Evolutionary conservation across 106 monocot genomes (phyloP).

Genomic region (Acorus gramineus): DNA sequence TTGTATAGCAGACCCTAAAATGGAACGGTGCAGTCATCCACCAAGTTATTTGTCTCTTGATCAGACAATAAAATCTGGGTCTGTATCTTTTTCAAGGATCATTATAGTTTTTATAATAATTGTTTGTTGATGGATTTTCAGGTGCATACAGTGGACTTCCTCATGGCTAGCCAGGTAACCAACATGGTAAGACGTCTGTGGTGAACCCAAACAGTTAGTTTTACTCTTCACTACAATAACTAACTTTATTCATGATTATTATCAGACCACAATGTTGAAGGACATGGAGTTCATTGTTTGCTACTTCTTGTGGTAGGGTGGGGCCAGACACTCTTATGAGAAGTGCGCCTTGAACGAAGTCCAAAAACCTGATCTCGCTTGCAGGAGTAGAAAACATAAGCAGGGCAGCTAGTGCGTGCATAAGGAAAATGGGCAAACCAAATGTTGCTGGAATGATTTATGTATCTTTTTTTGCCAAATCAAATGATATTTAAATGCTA

Average conservation of each 20-base stretch:
- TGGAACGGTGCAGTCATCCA: no score
- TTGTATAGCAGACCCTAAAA: no score
- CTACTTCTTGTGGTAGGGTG: constrained; percentile 57
- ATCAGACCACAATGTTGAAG: constrained; percentile 72
- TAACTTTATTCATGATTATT: background rate
- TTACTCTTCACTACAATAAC: background rate
- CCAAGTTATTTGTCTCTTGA: no score
- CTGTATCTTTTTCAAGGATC: no score
- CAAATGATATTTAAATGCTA: no score
- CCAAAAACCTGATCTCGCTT: constrained; percentile 65
- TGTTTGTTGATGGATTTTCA: constrained; percentile 9
- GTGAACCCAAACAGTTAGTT: no score
- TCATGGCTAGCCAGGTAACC: constrained; percentile 98
- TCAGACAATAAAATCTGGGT: no score
- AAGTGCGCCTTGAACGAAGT: constrained; percentile 53
- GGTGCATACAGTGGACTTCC: constrained; percentile 92
- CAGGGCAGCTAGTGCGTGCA: constrained; percentile 56
- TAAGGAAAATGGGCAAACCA: no score
- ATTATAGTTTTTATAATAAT: no score
- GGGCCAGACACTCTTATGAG: constrained; percentile 38
- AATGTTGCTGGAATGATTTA: no score
- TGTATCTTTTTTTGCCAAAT: no score
- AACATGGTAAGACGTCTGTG: constrained; percentile 54
- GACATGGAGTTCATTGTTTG: constrained; percentile 86
- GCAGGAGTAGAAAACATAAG: constrained; percentile 79